phyloP scores from a whole-genome alignment of 345 rosid species.

The Kernera saxatilis region DNA sequence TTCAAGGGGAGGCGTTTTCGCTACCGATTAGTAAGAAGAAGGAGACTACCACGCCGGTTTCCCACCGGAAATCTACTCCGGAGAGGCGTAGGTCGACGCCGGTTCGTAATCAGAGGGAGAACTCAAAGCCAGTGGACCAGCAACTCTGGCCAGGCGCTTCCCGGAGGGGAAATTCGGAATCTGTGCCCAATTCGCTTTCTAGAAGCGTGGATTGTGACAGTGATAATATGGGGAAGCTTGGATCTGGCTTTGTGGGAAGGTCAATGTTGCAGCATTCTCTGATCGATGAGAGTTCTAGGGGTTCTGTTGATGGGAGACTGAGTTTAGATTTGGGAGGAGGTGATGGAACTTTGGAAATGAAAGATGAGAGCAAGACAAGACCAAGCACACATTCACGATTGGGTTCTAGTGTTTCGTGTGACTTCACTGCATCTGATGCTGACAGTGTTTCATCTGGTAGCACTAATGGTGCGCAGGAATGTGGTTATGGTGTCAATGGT shows the following conservation, averaged over 20 bases:
- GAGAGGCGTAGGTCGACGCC: conserved; percentile 56
- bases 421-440: conserved; percentile 65
- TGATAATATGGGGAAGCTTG: conserved; percentile 36
- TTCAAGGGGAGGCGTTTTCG: conserved; percentile 87
- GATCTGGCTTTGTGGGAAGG: conserved; percentile 60
- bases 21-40: conserved; percentile 82
- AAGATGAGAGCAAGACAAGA: conserved; percentile 32
- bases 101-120: conserved; percentile 63
- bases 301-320: conserved; percentile 43
- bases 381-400: conserved; percentile 37
- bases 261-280: conserved; percentile 52
- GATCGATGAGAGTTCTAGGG: conserved; percentile 52
- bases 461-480: conserved; percentile 51
- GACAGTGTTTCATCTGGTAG: conserved; percentile 82
- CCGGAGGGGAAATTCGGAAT: conserved; percentile 42
- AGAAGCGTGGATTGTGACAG: conserved; percentile 54
- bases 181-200: conserved; percentile 32
- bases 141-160: conserved; percentile 77
- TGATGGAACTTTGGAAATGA: conserved; percentile 29
- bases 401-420: conserved; percentile 38
- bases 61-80: conserved; percentile 51
- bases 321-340: conserved; percentile 49
- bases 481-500: conserved; percentile 24
- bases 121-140: conserved; percentile 47
- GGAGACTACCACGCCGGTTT: conserved; percentile 38